Percentiles rank a stretch among this genome's conserved stretches.
These are phyloP conservation scores for Pestalotiopsis fici DNA, from an alignment of 2,329 filamentous ascomycete species.

Conservation along the genomic window DNA sequence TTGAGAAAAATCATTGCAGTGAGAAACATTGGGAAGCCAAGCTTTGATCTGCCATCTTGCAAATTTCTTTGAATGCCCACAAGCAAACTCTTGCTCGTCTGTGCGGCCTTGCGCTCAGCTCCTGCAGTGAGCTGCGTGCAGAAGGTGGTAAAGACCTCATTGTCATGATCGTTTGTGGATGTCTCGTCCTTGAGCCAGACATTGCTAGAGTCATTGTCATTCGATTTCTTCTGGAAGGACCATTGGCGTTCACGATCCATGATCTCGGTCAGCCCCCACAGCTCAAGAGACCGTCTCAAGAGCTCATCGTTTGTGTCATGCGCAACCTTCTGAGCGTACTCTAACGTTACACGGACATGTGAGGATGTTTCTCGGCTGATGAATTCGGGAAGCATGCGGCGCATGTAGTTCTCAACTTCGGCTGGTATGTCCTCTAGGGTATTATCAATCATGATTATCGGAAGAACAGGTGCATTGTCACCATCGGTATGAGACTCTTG, in stretches of 20 bases:
- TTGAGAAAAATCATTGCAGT: conserved; percentile 64
- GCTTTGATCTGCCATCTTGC: conserved; percentile 60
- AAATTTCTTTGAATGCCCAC: conserved; percentile 62
- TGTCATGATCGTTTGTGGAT: conserved; percentile 46
- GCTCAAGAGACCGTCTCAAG: conserved; percentile 59
- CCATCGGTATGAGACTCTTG: conserved; percentile 25
- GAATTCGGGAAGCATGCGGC: conserved; percentile 56
- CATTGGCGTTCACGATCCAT: conserved; percentile 66
- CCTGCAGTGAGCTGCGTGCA: conserved; percentile 66
- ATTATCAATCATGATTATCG: conserved; percentile 59
- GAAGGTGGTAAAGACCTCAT: conserved; percentile 53
- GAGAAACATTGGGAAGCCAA: conserved; percentile 63
- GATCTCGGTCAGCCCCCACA: conserved; percentile 67
- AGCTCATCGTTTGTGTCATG: conserved; percentile 52
- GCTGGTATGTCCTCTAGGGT: conserved; percentile 60
- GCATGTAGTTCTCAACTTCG: conserved; percentile 63
- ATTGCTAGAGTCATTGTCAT: conserved; percentile 39
- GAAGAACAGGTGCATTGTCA: conserved; percentile 29
- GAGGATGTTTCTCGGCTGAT: conserved; percentile 61
- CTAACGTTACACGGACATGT: conserved; percentile 60
- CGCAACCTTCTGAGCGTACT: conserved; percentile 48
- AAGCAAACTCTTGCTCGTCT: conserved; percentile 58
- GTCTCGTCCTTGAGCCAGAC: conserved; percentile 53
- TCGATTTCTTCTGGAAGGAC: conserved; percentile 53
- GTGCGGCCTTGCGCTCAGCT: conserved; percentile 63